Base-by-base conservation (phyloP, 129 eudicot genomes). In the Rutidosis leptorrhynchoides region DNA sequence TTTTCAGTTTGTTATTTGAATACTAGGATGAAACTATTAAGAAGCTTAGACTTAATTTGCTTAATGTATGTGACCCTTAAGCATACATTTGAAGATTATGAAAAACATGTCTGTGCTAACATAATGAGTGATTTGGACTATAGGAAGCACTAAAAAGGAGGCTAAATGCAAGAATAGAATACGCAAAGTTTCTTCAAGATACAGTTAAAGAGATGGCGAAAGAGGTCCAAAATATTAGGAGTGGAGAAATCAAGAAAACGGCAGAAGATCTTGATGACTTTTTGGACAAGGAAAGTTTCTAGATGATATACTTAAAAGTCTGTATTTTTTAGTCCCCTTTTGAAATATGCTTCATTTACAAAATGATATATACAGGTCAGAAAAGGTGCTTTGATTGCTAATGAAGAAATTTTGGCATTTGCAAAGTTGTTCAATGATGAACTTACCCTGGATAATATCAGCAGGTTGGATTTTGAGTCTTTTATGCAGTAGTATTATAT, bases 181-280 rank as follows among this genome's bases (percentile, higher is more conserved):
- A 92, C 51, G 98, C 98, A 4, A 92, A 85, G 62, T 88, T 92
- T 86, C 96, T 92, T 81, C 98, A 88, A 67, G 98, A 92, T 33
- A 92, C 98, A 40, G 96, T 83, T 19, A 82, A 81, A 82, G 91
- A 92, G 70, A 92, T 92, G 98, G 98, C 98, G n/a, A 88, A 83
- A 78, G 98, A 92, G 88, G 98, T 92, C 40, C 85, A 88, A 78
- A 88, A 80, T 73, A 79, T 89, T 19, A 85, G 98, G 70, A 92
- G 96, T 74, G 96, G 98, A 65, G 98, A 92, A 46, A 58, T 78
- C 65, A 88, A 85, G 85, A 80, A 92, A 80, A 92, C 98, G 62
- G 98, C 98, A 21, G 98, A 88, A 79, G 98, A 92, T 83, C 98
- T 92, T 82, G 98, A 92, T 80, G 98, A 88, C 10, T 88, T 92